These are phyloP conservation scores for Spathaspora gorwiae DNA, from an alignment of 805 yeast genomes.

Conservation along the genomic window DNA sequence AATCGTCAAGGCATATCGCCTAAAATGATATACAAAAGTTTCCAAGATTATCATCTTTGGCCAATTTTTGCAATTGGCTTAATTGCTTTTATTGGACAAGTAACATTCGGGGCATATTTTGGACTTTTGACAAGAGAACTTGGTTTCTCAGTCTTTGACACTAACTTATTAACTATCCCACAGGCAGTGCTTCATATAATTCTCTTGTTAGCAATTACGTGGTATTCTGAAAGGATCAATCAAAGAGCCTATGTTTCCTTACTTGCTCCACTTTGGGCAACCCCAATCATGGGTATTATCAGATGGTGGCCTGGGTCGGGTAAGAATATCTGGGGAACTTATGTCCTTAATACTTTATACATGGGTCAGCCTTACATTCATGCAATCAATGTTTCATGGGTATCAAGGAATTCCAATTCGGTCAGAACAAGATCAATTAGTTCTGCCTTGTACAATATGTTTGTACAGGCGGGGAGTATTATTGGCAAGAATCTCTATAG, in stretches of 20 bases:
- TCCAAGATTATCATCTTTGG: constrained; percentile 50
- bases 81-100: constrained; percentile 16
- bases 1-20: constrained; percentile 50
- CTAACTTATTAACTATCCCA: constrained; percentile 22
- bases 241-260: constrained; percentile 14
- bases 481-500: constrained; percentile 55
- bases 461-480: constrained; percentile 55
- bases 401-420: constrained; percentile 57
- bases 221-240: constrained; percentile 29
- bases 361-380: constrained; percentile 29
- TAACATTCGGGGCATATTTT: constrained; percentile 12
- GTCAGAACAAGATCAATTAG: constrained; percentile 63
- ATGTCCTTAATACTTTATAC: constrained; percentile 15
- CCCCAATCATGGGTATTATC: constrained; percentile 6
- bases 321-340: constrained; percentile 9
- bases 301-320: constrained; percentile 9
- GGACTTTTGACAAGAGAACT: constrained; percentile 12
- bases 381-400: constrained; percentile 36
- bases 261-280: constrained; percentile 7
- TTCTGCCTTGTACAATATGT: constrained; percentile 62
- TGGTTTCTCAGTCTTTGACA: constrained; percentile 19
- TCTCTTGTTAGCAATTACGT: constrained; percentile 30
- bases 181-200: constrained; percentile 27
- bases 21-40: constrained; percentile 33
- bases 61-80: constrained; percentile 42